Base-by-base conservation (phyloP, 2,329 filamentous ascomycete species). In the Fusarium floridanum region DNA sequence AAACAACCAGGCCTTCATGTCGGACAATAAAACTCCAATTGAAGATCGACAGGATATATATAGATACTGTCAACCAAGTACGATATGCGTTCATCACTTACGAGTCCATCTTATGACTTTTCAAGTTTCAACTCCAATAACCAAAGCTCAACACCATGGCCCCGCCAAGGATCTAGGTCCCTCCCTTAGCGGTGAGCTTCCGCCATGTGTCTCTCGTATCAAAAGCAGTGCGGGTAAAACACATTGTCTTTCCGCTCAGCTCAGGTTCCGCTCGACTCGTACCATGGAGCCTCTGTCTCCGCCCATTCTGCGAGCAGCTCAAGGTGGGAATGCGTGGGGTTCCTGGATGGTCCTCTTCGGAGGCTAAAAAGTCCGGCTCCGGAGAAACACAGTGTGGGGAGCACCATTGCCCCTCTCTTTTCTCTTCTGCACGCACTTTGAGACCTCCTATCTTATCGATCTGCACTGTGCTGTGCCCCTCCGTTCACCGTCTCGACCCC, bases 381-480 rank as follows among this genome's bases (percentile, higher is more conserved):
- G 65, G 20, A 55, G 29, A 45, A 75, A 64, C 72, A 75, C 72
- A 73, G 72, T 75, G 72, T 41, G 20, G 11, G 27, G 39, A 22
- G n/a, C n/a, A 41, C n/a, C 39, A 32, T 22, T 62, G 48, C 57
- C 57, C 65, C 48, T 63, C 45, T 12, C 39, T 14, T 11, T 8
- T 10, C 20, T 12, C 24, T 17, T 16, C 34, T 64, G 12, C 22
- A 39, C 16, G 41, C 66, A 39, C 61, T 61, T 24, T 24, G 17
- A 20, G 27, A 37, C 59, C 63, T 57, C 53, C 34, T 74, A 65
- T 73, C 68, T 78, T 79, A 79, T 79, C 77, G 63, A 77, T 72
- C 60, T 67, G 63, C 72, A 79, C 77, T 79, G 76, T 79, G 66
- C 65, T n/a, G 5, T 74, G 75, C 77, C 77, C 77, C 77, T 77